Base-by-base conservation (phyloP, 1,284 basidiomycete species). In the Ceratobasidium sp. region DNA sequence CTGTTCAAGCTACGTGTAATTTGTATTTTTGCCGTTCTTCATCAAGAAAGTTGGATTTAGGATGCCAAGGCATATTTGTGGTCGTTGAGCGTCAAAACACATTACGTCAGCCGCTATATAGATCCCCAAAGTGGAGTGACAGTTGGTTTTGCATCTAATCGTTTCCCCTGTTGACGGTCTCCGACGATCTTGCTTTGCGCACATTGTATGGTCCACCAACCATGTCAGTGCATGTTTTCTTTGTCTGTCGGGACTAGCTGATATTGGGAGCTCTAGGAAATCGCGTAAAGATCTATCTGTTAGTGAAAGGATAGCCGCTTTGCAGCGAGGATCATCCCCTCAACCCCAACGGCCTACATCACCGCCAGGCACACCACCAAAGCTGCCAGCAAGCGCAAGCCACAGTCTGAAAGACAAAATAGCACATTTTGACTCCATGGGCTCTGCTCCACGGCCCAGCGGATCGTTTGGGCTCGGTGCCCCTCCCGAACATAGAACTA, bases 251-350 rank as follows among this genome's bases (percentile, higher is more conserved):
- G 27, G 27, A 21, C 21, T 47, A 14, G 66, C 56, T 58, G 56
- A 68, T 30, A 23, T 14, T 49, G 4, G 29, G 9, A 25, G 33
- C 33, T n/a, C 21, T 57, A 57, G 66, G 53, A 52, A 41, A 23
- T 50, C 66, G 47, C 66, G 53, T 33, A 71, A 64, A 64, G 60
- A 64, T 41, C 60, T 71, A 62, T 69, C 70, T 25, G 56, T 71
- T 39, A 71, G 68, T 53, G 70, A 71, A 58, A 59, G 70, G 41
- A 71, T 69, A 16, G 70, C 70, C 29, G 70, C 60, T 16, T 64
- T 64, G 60, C 49, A 54, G 41, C 49, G 60, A 42, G 60, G 60
- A 54, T 64, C 60, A 21, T 64, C 60, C 70, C 56, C 68, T 71
- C 52, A 69, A 56, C 56, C 54, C 66, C 66, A 60, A 25, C 67